Conservation (phyloP, 2,329 filamentous ascomycete genomes). For the Xylariaceae sp. region DNA sequence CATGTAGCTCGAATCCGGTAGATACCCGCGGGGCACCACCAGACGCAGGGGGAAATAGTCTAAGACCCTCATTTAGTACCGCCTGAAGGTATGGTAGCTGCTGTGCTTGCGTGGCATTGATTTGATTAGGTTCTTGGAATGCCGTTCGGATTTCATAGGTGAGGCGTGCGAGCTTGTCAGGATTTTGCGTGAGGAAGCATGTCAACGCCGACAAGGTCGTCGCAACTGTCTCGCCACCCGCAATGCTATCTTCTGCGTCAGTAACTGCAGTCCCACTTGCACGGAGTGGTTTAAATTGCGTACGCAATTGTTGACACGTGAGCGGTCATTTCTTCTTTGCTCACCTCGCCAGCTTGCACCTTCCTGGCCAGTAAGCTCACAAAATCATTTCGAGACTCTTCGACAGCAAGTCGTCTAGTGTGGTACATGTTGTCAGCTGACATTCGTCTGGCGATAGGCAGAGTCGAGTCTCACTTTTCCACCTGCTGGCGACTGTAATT, state of each 20-base stretch:
- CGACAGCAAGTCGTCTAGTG: background rate
- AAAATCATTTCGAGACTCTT: slow-evolving; percentile 5
- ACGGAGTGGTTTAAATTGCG: background rate
- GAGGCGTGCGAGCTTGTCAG: slow-evolving; percentile 19
- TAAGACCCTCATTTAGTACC: slow-evolving; percentile 28
- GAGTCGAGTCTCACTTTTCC: slow-evolving; percentile 1
- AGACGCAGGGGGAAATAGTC: slow-evolving; percentile 2
- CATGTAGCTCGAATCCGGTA: background rate
- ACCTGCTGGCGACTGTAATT: background rate
- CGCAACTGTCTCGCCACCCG: slow-evolving; percentile 48
- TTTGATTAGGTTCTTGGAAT: slow-evolving; percentile 28
- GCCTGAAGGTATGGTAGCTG: slow-evolving; percentile 33
- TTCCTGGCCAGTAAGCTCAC: slow-evolving; percentile 7
- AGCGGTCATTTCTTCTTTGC: slow-evolving; percentile 12
- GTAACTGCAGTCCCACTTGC: background rate
- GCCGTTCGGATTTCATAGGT: slow-evolving; percentile 27
- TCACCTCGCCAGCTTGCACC: slow-evolving; percentile 9
- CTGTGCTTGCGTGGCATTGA: slow-evolving; percentile 21
- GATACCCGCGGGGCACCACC: background rate
- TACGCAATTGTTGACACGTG: slow-evolving; percentile 12
- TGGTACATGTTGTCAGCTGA: background rate
- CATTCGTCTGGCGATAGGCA: background rate
- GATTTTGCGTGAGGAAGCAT: slow-evolving; percentile 32
- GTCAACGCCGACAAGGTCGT: slow-evolving; percentile 36
- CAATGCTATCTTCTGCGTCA: slow-evolving; percentile 28